phyloP scores from a whole-genome alignment of 169 alveolate genomes.

The Haemoproteus tartakovskyi region DNA sequence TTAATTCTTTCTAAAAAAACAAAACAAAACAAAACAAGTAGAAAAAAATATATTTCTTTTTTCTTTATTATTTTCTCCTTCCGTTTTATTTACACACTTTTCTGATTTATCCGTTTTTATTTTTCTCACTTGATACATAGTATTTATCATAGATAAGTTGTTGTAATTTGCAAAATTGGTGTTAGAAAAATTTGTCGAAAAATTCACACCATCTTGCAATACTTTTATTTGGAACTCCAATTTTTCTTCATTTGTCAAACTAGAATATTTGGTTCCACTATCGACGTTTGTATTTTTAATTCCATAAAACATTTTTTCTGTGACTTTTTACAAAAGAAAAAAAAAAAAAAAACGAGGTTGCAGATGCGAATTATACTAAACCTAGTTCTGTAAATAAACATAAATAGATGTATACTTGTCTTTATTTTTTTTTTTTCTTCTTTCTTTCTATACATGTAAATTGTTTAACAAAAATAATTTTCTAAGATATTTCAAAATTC shows the following conservation, averaged over 20 bases:
- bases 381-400: too few relatives aligned
- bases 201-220: conserved; percentile 34
- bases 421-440: too few relatives aligned
- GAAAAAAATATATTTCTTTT: too few relatives aligned
- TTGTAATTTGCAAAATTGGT: conserved; percentile 31
- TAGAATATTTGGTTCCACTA: conserved; percentile 39
- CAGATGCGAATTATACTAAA: too few relatives aligned
- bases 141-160: conserved; percentile 29
- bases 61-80: background rate
- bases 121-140: too few relatives aligned
- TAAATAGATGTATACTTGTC: too few relatives aligned
- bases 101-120: too few relatives aligned
- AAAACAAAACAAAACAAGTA: background rate
- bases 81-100: conserved; percentile 6
- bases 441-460: too few relatives aligned
- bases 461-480: too few relatives aligned
- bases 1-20: conserved; percentile 25
- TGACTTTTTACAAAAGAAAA: background rate
- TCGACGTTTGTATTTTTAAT: conserved; percentile 14
- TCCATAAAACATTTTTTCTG: conserved; percentile 12
- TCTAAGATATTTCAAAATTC: too few relatives aligned
- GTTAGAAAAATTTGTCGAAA: conserved; percentile 38
- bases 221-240: conserved; percentile 11
- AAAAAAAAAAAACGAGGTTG: too few relatives aligned
- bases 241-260: conserved; percentile 45